Evolutionary conservation across 257 asterid species (phyloP).

Genomic region (Solanum chiquidenum): DNA sequence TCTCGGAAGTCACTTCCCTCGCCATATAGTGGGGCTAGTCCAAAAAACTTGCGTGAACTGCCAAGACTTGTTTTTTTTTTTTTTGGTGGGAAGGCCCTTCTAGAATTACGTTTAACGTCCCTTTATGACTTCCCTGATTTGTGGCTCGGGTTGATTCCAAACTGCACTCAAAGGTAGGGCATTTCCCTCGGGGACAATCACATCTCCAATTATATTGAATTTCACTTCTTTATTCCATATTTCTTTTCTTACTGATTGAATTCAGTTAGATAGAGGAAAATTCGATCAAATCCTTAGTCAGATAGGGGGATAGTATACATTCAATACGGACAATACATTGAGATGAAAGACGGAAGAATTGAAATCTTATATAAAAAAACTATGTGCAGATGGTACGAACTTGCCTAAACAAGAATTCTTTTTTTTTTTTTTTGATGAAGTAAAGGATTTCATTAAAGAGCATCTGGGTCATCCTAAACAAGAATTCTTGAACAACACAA

Average conservation of each 20-base stretch:
- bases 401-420: neutral
- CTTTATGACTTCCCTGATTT: neutral
- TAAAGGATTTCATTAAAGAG: neutral
- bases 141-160: neutral
- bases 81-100: neutral
- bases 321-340: neutral
- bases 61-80: neutral
- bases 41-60: neutral
- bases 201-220: neutral
- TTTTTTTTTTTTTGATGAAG: neutral
- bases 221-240: neutral
- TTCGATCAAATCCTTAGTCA: neutral
- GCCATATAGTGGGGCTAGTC: neutral
- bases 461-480: neutral
- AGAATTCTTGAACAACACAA: neutral
- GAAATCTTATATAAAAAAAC: neutral
- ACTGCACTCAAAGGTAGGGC: neutral
- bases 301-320: neutral
- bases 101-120: neutral
- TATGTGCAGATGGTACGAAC: neutral
- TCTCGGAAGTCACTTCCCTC: neutral
- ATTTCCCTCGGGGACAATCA: neutral
- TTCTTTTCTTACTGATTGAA: neutral
- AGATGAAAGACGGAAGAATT: neutral
- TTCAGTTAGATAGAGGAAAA: neutral